These are phyloP conservation scores for Naegleria gruberi DNA, from an alignment of 208 protist species.

Conservation along the genomic window DNA sequence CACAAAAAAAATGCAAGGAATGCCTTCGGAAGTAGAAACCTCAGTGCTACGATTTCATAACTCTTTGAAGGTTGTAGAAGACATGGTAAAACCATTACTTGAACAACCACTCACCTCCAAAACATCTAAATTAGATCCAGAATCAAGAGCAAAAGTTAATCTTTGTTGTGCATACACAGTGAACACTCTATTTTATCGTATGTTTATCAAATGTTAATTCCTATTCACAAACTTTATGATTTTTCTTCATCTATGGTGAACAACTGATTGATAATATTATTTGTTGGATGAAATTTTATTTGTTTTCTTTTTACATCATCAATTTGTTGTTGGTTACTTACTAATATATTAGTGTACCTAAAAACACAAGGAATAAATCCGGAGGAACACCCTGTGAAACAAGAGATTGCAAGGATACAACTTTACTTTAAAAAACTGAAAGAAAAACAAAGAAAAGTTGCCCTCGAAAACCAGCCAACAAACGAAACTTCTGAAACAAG, in stretches of 20 bases:
- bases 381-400: neutral
- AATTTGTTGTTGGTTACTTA: too few species aligned
- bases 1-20: neutral
- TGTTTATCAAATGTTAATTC: neutral
- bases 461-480: neutral
- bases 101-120: neutral
- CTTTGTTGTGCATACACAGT: neutral
- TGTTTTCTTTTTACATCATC: neutral
- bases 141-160: constrained; percentile 7
- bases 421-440: neutral
- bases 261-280: neutral
- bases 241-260: neutral
- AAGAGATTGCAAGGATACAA: neutral
- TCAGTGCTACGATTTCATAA: neutral
- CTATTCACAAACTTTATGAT: neutral
- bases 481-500: neutral
- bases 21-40: neutral
- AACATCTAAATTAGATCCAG: neutral
- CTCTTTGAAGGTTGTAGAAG: neutral
- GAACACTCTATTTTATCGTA: neutral
- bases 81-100: neutral
- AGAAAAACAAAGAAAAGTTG: neutral
- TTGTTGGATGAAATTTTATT: neutral
- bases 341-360: neutral
- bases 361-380: constrained; percentile 7